phyloP scores from a whole-genome alignment of 2,329 filamentous ascomycete genomes.

The Magnaporthales sp. region DNA sequence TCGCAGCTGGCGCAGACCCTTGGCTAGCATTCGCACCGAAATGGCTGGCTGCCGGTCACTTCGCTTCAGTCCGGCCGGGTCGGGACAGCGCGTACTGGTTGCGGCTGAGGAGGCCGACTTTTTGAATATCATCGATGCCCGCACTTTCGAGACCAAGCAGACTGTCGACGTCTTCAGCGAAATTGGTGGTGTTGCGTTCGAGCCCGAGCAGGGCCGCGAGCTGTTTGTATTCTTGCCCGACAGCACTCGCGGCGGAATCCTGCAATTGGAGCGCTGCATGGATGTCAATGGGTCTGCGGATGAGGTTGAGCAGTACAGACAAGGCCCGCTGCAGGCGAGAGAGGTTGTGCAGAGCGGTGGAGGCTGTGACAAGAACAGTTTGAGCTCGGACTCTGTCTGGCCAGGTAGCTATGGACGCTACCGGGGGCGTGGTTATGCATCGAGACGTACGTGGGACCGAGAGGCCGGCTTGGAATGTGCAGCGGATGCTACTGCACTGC shows the following conservation, averaged over 20 bases:
- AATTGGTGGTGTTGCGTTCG: conserved; percentile 58
- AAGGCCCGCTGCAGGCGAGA: background rate
- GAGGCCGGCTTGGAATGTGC: background rate
- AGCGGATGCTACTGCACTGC: background rate
- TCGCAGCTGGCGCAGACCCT: conserved; percentile 52
- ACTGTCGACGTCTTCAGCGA: conserved; percentile 68
- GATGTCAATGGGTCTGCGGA: conserved; percentile 17
- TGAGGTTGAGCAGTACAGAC: conserved; percentile 15
- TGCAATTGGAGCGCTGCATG: conserved; percentile 47
- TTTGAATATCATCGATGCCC: conserved; percentile 61
- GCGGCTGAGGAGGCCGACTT: conserved; percentile 70
- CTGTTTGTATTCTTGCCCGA: conserved; percentile 64
- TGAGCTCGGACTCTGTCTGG: background rate
- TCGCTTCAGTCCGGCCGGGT: conserved; percentile 63
- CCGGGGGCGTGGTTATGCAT: background rate
- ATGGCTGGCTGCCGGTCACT: conserved; percentile 63
- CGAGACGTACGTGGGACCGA: background rate
- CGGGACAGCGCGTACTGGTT: conserved; percentile 57
- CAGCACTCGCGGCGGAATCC: conserved; percentile 53
- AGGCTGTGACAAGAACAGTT: background rate
- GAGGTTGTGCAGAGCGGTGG: background rate
- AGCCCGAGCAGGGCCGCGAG: conserved; percentile 54
- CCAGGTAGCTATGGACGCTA: background rate
- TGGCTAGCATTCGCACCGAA: conserved; percentile 51
- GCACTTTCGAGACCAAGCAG: conserved; percentile 57